Evolutionary conservation across 768 basidiomycete species (phyloP), one percentile per base, ranked within the genome.

Genomic region (Phanerochaete sordida): DNA sequence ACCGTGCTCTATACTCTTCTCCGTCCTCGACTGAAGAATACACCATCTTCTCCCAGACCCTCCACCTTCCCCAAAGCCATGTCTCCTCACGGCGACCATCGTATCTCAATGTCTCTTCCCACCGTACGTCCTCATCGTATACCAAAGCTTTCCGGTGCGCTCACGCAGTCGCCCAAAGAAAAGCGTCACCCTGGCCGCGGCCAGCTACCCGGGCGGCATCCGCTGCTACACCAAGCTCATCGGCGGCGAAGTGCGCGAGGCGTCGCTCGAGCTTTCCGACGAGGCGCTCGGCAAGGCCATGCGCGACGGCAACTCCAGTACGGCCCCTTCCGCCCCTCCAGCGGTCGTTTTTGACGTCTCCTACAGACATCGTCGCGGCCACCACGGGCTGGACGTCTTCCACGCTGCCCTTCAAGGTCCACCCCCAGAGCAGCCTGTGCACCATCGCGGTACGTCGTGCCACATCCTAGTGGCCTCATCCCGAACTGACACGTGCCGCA

Each of bases 231-330:
- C 54, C 19, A 56, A 56, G 54, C 16, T 24, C 7, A 7, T 11
- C 15, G 54, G 35, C 6, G 54, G 54, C 9, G 54, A 56, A 11
- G 54, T 56, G 3, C 54, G 54, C 37, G 54, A 56, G 37, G 54
- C 33, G 3, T 56, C 30, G 8, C 30, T 35, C 37, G 37, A 39
- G 30, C 16, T 39, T 37, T 37, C 54, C 3, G 54, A 56, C 19
- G 3, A 24, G 15, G 47, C 9, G 5, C 27, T 56, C 23, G 8
- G 35, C 24, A 48, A 48, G 47, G 47, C 27, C 4, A 9, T 43
- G 39, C 11, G 39, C 4, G 19, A 43, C 4, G 39, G 39, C 11
- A 43, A 11, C 8, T 43, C 39, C 8, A 19, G 39, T 43, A 19
- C 39, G 39, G n/a, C n/a, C n/a, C n/a, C n/a, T n/a, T n/a, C 5